These are phyloP conservation scores for Vanderwaltozyma yarrowii DNA, from an alignment of 805 yeast genomes.

Conservation along the genomic window DNA sequence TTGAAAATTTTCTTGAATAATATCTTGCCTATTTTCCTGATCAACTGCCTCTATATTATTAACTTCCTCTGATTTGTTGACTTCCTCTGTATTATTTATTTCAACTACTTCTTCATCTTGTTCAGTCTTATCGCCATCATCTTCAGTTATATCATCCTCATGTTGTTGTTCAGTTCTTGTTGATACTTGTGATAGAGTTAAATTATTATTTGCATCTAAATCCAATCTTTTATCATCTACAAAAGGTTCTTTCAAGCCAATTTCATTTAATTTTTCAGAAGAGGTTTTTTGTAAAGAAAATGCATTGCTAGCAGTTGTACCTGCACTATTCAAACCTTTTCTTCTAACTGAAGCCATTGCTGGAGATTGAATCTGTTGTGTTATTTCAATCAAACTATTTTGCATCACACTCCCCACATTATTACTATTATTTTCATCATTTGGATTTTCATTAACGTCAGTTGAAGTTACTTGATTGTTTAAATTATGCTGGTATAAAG, in stretches of 20 bases:
- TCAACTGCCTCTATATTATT: too few relatives aligned
- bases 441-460: neutral
- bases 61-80: too few relatives aligned
- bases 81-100: too few relatives aligned
- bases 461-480: constrained; percentile 8
- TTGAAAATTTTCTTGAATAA: too few relatives aligned
- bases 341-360: constrained; percentile 30
- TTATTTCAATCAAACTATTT: constrained; percentile 20
- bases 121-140: constrained; percentile 20
- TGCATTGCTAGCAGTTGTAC: neutral
- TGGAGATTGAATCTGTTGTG: constrained; percentile 34
- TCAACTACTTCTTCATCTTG: too few relatives aligned
- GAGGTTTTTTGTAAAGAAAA: neutral
- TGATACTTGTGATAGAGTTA: neutral
- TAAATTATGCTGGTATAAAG: constrained; percentile 32
- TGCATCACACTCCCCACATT: constrained; percentile 3
- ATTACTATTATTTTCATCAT: constrained; percentile 13
- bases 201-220: constrained; percentile 3
- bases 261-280: constrained; percentile 6
- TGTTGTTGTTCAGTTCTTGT: neutral
- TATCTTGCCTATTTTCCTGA: too few relatives aligned
- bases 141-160: constrained; percentile 8
- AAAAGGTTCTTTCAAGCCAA: constrained; percentile 28
- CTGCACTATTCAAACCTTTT: constrained; percentile 22
- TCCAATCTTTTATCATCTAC: constrained; percentile 20